Conservation (phyloP, 495 filamentous ascomycete species). For the Aspergillus biplanus region DNA sequence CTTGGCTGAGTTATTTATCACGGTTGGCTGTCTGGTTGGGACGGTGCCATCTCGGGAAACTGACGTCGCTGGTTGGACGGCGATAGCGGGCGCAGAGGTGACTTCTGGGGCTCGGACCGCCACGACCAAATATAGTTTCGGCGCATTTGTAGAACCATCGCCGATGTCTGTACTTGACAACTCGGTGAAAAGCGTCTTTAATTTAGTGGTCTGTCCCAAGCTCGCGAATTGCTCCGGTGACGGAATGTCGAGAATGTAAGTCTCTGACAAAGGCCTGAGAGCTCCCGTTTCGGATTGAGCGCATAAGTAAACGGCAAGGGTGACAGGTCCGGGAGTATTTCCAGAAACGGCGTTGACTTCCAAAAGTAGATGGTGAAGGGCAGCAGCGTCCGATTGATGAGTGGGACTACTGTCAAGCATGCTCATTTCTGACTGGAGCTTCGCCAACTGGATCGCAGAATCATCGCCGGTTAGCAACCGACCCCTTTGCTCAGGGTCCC, state of each 20-base stretch:
- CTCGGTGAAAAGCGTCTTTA: slow-evolving; percentile 88
- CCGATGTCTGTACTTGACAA: slow-evolving; percentile 81
- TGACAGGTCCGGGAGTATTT: slow-evolving; percentile 69
- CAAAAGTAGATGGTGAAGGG: slow-evolving; percentile 82
- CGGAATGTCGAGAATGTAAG: slow-evolving; percentile 78
- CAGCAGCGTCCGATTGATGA: slow-evolving; percentile 65
- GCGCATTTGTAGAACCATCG: slow-evolving; percentile 66
- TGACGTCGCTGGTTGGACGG: slow-evolving; percentile 33
- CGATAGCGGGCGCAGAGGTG: slow-evolving; percentile 41
- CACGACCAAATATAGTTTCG: slow-evolving; percentile 81
- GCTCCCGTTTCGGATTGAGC: slow-evolving; percentile 63
- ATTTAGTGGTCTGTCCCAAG: slow-evolving; percentile 60
- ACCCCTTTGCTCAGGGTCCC: slow-evolving; percentile 81
- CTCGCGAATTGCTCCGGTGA: slow-evolving; percentile 66
- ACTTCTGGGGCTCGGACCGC: slow-evolving; percentile 70
- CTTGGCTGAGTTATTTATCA: slow-evolving; percentile 37
- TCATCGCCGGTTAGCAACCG: slow-evolving; percentile 88
- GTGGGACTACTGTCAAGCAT: slow-evolving; percentile 80
- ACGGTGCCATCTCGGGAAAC: slow-evolving; percentile 43
- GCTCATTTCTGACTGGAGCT: slow-evolving; percentile 93
- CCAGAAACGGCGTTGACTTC: slow-evolving; percentile 81
- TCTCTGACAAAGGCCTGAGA: slow-evolving; percentile 76
- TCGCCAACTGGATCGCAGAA: slow-evolving; percentile 88
- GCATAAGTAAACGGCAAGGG: slow-evolving; percentile 79
- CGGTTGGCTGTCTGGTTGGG: slow-evolving; percentile 33